Evolutionary conservation across 352 stramenopile genomes (phyloP).

Genomic region (Halophytophthora batemanensis): DNA sequence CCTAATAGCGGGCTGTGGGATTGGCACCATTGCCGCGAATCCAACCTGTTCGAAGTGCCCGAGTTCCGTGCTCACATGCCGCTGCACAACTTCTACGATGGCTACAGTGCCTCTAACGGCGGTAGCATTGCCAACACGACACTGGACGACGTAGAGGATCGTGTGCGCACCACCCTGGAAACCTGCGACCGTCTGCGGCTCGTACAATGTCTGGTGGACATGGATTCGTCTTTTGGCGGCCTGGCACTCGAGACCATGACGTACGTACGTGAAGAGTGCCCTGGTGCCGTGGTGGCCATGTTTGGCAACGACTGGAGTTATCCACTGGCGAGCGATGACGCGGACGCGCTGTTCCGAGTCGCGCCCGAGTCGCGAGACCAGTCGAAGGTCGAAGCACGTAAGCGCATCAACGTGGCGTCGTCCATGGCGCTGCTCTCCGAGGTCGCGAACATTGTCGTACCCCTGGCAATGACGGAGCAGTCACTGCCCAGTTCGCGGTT

Average conservation of each 20-base stretch:
- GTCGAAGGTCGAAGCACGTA: constrained; percentile 57
- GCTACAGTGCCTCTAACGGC: constrained; percentile 37
- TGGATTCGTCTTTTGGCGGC: constrained; percentile 79
- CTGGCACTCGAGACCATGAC: constrained; percentile 69
- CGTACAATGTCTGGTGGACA: constrained; percentile 71
- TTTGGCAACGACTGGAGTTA: constrained; percentile 79
- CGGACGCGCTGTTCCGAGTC: constrained; percentile 37
- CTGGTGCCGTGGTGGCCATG: constrained; percentile 41
- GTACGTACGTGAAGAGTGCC: constrained; percentile 72
- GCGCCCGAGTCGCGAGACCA: constrained; percentile 38
- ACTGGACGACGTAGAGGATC: constrained; percentile 59
- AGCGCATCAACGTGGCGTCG: constrained; percentile 58
- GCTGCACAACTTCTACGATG: constrained; percentile 84
- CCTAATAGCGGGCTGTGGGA: constrained; percentile 45
- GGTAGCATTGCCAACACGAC: constrained; percentile 54
- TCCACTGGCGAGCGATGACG: constrained; percentile 47
- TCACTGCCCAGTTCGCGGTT: constrained; percentile 29
- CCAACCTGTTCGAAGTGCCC: constrained; percentile 65
- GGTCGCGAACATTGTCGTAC: constrained; percentile 50
- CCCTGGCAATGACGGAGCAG: constrained; percentile 39
- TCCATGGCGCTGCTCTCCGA: constrained; percentile 64
- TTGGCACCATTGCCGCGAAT: constrained; percentile 47
- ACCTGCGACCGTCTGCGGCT: constrained; percentile 62
- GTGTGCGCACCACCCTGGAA: constrained; percentile 56
- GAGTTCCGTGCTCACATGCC: constrained; percentile 77